Evolutionary conservation across 108 stramenopile genomes (phyloP).

Genomic region (Asterionellopsis glacialis): DNA sequence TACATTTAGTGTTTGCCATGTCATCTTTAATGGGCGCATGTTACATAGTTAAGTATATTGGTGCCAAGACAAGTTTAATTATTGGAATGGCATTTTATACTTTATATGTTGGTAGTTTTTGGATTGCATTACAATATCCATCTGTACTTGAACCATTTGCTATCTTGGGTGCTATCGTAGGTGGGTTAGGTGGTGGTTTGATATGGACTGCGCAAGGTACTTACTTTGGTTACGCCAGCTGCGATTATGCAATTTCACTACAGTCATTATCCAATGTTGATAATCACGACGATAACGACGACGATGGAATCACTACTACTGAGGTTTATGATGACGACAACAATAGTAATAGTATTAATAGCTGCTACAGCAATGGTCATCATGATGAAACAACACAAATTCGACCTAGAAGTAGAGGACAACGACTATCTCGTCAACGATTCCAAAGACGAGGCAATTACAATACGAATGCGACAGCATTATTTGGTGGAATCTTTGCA

Average conservation of each 20-base stretch:
- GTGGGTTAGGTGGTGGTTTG: constrained; percentile 40
- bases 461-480: not conserved
- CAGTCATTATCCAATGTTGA: no score
- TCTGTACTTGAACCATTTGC: constrained; percentile 4
- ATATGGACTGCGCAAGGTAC: constrained; percentile 51
- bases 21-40: constrained; percentile 38
- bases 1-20: constrained; percentile 36
- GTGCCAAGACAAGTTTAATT: constrained; percentile 28
- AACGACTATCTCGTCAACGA: no score
- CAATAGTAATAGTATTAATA: no score
- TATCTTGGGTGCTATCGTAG: constrained; percentile 32
- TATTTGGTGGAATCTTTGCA: constrained; percentile 34
- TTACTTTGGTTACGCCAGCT: constrained; percentile 29
- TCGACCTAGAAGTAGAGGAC: no score
- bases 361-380: constrained; percentile 5
- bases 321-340: no score
- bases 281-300: no score
- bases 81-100: constrained; percentile 35
- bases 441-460: no score
- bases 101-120: constrained; percentile 35
- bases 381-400: not conserved
- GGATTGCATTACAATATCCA: not conserved
- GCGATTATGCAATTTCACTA: constrained; percentile 13
- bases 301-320: no score
- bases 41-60: constrained; percentile 23